Evolutionary conservation across 2,329 filamentous ascomycete species (phyloP).

Genomic region (Scopulariopsis brevicaulis): DNA sequence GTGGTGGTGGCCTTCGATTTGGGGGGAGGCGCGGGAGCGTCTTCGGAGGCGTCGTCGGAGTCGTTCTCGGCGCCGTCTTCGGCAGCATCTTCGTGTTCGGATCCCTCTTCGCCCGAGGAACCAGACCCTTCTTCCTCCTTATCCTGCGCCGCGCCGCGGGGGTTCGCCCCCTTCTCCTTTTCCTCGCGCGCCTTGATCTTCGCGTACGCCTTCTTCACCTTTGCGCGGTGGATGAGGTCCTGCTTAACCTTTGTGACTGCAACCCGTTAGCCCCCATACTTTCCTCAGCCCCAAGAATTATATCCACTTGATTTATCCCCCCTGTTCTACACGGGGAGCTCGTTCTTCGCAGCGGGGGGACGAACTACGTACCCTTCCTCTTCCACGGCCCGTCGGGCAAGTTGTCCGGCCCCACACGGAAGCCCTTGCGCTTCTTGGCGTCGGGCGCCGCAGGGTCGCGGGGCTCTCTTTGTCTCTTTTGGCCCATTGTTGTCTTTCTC

Average conservation of each 20-base stretch:
- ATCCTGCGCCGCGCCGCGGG: background rate
- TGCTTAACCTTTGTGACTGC: slow-evolving; percentile 81
- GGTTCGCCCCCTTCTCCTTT: background rate
- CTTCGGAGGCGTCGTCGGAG: slow-evolving; percentile 4
- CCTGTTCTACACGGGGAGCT: background rate
- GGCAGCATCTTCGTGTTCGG: background rate
- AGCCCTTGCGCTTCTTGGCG: slow-evolving; percentile 56
- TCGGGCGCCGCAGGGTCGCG: slow-evolving; percentile 6
- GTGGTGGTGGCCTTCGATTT: background rate
- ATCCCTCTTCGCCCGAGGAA: background rate
- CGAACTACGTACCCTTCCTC: slow-evolving; percentile 48
- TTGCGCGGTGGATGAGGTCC: slow-evolving; percentile 81
- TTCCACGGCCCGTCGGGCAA: slow-evolving; percentile 81
- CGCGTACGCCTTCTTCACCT: slow-evolving; percentile 83
- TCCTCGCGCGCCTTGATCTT: slow-evolving; percentile 56
- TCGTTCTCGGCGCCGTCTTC: background rate
- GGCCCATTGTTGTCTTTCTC: background rate
- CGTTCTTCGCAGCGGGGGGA: background rate
- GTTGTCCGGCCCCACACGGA: slow-evolving; percentile 80
- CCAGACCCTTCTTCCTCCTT: background rate
- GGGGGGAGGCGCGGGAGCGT: background rate
- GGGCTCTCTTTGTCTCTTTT: background rate
- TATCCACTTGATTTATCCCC: too few species aligned
- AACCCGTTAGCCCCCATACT: background rate
- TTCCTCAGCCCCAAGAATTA: too few species aligned